Conservation (phyloP, 2,329 filamentous ascomycete genomes). For the Coniella vitis region DNA sequence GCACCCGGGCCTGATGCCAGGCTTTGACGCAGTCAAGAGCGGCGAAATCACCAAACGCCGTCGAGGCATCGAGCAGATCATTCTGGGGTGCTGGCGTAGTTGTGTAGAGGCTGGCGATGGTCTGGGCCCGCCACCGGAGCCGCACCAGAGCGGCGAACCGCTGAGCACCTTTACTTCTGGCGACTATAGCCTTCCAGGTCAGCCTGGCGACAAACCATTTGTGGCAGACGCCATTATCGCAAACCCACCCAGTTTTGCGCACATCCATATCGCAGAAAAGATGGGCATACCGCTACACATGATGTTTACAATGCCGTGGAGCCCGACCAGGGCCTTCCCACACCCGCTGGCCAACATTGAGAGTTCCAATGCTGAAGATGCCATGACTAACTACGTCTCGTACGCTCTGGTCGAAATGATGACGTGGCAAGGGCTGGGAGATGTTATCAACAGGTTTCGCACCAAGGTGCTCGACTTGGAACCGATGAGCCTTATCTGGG, state of each 20-base stretch:
- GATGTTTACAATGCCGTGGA: conserved; percentile 97
- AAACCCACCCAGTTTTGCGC: conserved; percentile 71
- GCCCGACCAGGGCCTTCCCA: conserved; percentile 75
- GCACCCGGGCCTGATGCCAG: conserved; percentile 79
- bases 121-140: conserved; percentile 39
- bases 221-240: conserved; percentile 78
- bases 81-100: conserved; percentile 81
- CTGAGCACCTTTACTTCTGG: conserved; percentile 36
- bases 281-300: conserved; percentile 69
- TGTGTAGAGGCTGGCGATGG: conserved; percentile 77
- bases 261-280: conserved; percentile 69
- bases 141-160: conserved; percentile 39
- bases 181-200: conserved; percentile 34
- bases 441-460: conserved; percentile 84
- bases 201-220: conserved; percentile 53
- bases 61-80: conserved; percentile 68
- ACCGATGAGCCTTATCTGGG: conserved; percentile 72
- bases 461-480: conserved; percentile 69
- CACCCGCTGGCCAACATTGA: conserved; percentile 82
- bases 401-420: conserved; percentile 85
- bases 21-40: conserved; percentile 66
- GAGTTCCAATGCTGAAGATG: conserved; percentile 65
- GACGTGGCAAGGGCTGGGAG: conserved; percentile 87
- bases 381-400: conserved; percentile 74
- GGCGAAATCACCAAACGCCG: conserved; percentile 72